Evolutionary conservation across 2,329 filamentous ascomycete species (phyloP), one percentile per base, ranked within the genome.

Genomic region (Beauveria scarabaeidicola): DNA sequence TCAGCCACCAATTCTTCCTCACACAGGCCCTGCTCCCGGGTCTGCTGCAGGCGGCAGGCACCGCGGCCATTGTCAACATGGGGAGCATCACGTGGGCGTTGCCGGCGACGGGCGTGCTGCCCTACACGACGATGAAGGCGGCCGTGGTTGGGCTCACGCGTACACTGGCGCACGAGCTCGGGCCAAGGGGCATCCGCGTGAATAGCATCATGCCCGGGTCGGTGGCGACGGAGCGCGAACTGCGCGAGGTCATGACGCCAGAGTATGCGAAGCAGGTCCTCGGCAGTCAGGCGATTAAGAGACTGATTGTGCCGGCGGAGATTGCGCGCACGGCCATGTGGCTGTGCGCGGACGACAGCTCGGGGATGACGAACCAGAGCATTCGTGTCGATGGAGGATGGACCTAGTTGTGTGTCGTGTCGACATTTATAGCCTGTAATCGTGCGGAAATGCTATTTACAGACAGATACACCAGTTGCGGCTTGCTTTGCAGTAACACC

Each of bases 1-100:
- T 76, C 44, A 68, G 72, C 82, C 10, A 70, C 29, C 59, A 61
- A 15, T 61, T 96, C 23, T 80, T 96, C 2, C 78, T 96, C 15
- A 83, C 89, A 27, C 87, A 96, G 73, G 88, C 88, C 5, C 83
- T 84, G 0, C 74, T 85, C 36, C 87, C 85, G 0, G 86, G 87
- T 72, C 80, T 96, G 5, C 77, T 85, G 21, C 90, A 83, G 1
- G 74, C 71, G 58, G 88, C 90, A 73, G 86, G 86, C 63, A 85
- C 78, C 63, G 81, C 73, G 61, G 79, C 77, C 50, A 77, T 85
- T 64, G 74, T 85, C 67, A 82, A 79, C 69, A 71, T 84, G 56
- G 82, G 79, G 6, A 82, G 78, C 61, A 79, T 82, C 29, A 80
- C 77, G 29, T 78, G 79, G n/a, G 75, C 76, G 25, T 74, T 77